phyloP scores from a whole-genome alignment of 2,329 filamentous ascomycete species.

The Trichophyton equinum region DNA sequence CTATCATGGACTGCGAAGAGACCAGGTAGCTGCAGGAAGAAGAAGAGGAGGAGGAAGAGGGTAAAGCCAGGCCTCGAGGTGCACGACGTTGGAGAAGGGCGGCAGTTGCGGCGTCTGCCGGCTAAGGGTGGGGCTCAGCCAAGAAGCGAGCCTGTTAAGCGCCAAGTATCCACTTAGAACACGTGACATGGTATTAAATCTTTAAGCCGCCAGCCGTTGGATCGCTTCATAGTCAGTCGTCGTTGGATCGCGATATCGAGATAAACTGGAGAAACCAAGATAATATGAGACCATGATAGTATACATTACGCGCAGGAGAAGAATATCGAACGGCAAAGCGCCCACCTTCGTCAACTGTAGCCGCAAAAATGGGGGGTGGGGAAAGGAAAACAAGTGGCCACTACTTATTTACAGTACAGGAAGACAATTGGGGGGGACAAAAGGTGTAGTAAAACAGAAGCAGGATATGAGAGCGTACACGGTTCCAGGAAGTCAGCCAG shows the following conservation, averaged over 20 bases:
- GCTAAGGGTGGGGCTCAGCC: neutral
- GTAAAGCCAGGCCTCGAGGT: neutral
- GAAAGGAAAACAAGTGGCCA: neutral
- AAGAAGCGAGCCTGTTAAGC: no score
- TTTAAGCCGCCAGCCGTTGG: neutral
- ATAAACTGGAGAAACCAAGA: neutral
- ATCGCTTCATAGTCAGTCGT: no score
- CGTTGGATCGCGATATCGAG: neutral
- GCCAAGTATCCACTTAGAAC: neutral
- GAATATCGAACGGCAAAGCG: neutral
- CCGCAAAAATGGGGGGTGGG: neutral
- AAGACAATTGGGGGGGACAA: neutral
- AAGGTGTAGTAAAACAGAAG: neutral
- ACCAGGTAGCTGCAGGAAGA: neutral
- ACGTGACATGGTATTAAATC: neutral
- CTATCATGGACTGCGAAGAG: neutral
- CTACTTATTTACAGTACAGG: slow-evolving; percentile 2
- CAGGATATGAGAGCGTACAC: neutral
- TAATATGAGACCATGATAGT: neutral
- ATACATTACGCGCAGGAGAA: neutral
- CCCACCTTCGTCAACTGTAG: neutral
- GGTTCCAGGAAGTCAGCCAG: neutral
- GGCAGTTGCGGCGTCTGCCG: neutral
- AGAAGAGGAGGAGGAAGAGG: neutral
- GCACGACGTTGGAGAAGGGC: neutral